Conservation (phyloP, 768 basidiomycete genomes). For the Dioszegia aurantiaca region DNA sequence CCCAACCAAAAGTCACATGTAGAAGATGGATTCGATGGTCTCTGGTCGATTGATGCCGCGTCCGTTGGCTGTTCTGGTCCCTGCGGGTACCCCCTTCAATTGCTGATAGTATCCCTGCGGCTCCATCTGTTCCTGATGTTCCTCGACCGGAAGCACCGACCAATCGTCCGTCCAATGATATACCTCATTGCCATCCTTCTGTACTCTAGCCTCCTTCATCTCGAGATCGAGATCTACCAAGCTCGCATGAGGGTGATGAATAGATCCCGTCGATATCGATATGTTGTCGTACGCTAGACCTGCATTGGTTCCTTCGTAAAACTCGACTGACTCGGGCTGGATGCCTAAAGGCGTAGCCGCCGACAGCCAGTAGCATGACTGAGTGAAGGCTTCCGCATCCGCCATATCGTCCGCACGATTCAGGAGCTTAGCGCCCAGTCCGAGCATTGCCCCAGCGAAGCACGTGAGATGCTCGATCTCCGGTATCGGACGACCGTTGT, state of each 20-base stretch:
- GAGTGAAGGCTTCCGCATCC: slow-evolving; percentile 47
- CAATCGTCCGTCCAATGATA: slow-evolving; percentile 22
- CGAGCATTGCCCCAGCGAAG: slow-evolving; percentile 56
- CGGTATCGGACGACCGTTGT: slow-evolving; percentile 24
- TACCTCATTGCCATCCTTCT: slow-evolving; percentile 29
- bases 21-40: slow-evolving; percentile 52
- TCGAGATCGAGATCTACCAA: slow-evolving; percentile 12
- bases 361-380: slow-evolving; percentile 53
- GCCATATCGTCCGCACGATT: slow-evolving; percentile 50
- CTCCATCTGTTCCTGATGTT: slow-evolving; percentile 2
- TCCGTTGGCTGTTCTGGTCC: slow-evolving; percentile 32
- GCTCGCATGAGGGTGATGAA: slow-evolving; percentile 9
- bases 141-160: slow-evolving; percentile 9
- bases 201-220: slow-evolving; percentile 14
- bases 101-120: slow-evolving; percentile 15
- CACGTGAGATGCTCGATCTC: slow-evolving; percentile 50
- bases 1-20: slow-evolving; percentile 30
- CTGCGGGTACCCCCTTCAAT: slow-evolving; percentile 41
- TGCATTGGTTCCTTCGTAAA: slow-evolving; percentile 21
- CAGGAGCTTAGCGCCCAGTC: slow-evolving; percentile 53
- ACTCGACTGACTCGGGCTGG: slow-evolving; percentile 48
- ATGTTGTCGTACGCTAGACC: slow-evolving; percentile 23
- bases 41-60: slow-evolving; percentile 54
- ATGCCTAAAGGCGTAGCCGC: slow-evolving; percentile 46
- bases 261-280: slow-evolving; percentile 8